Base-by-base conservation (phyloP, 2,329 filamentous ascomycete genomes). In the Paraphaeosphaeria minitans region DNA sequence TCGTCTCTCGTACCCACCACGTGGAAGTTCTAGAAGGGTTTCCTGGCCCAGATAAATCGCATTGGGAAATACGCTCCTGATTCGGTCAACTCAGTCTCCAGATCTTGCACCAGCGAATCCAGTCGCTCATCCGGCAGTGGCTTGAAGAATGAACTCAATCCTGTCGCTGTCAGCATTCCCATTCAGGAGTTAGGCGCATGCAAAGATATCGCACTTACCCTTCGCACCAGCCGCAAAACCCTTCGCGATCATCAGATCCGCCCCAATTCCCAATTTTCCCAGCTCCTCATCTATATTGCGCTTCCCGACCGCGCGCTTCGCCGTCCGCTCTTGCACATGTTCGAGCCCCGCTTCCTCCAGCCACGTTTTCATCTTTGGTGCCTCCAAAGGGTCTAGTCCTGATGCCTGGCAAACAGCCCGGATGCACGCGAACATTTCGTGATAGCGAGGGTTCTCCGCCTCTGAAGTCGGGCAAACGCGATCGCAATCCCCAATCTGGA, bases 401-500 rank as follows among this genome's bases (percentile, higher is more conserved):
- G 55, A 57, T 22, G 45, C 27, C 19, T 51, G 41, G 22, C 49
- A 55, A 24, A 60, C 58, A n/a, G 58, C 58, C 33, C 58, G 49
- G 35, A 60, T 60, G 50, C 54, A 57, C 14, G 49, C 55, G 22
- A 52, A 60, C 55, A 60, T 57, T n/a, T 57, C 55, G 47, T 60
- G 58, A 52, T 60, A 60, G 35, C 47, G 46, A 22, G 58, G 58
- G 35, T 60, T 60, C 39, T 57, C 55, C 27, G 43, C 37, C 24
- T 48, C 58, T 14, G 50, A 37, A 12, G 58, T 60, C 39, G 58
- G 58, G 46, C 58, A 60, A 12, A 60, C 43, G 19, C 58, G 49
- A 47, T 60, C 58, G 47, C 58, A 60, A 46, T 60, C 58, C 27
- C 58, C 58, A 52, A 60, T 60, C 58, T 57, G 55, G 2, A 60